Base-by-base conservation (phyloP, 176 grass and related monocot genomes). In the Urochloa ruziziensis region DNA sequence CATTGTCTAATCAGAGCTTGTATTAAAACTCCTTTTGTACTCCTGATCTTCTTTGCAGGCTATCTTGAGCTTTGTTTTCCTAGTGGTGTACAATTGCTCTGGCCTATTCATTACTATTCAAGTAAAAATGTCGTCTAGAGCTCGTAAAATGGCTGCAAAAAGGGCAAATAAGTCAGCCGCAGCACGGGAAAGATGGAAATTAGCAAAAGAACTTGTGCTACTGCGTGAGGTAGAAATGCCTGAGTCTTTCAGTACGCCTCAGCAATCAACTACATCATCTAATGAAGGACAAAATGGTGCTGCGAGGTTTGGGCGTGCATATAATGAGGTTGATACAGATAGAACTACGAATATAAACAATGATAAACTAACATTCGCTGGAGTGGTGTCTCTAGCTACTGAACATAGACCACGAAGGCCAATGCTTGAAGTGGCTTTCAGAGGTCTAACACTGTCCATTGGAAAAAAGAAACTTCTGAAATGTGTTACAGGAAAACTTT, bases 81-180 rank as follows among this genome's bases (percentile, higher is more conserved):
- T 94, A 43, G 28, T 94, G 59, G 88, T 94, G 64, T 94, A 91
- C 78, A 94, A 94, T 68, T 91, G 82, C 74, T 94, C 84, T 72
- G 89, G 73, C 68, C 81, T 80, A 82, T 75, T 94, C 71, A 85
- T 91, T 60, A 29, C 73, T 46, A 33, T 87, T 80, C 87, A 82
- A 61, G 73, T 78, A 71, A 89, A 89, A 80, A 37, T 86, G 42
- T 77, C 37, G 24, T 75, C 89, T 5, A 91, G 78, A 73, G 91
- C 92, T 57, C 88, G 92, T 83, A 91, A 91, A 90, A 81, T 77
- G 75, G 92, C 87, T 83, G 92, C 81, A 82, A 84, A 54, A 62
- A 84, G 76, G 80, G 92, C 87, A 60, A 77, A 86, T 72, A 62
- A 80, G 76, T 89, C 92, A 66, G 82, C 82, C 34, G 70, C 67